Evolutionary conservation across 106 monocot species (phyloP).

Genomic region (Dioscorea alata): DNA sequence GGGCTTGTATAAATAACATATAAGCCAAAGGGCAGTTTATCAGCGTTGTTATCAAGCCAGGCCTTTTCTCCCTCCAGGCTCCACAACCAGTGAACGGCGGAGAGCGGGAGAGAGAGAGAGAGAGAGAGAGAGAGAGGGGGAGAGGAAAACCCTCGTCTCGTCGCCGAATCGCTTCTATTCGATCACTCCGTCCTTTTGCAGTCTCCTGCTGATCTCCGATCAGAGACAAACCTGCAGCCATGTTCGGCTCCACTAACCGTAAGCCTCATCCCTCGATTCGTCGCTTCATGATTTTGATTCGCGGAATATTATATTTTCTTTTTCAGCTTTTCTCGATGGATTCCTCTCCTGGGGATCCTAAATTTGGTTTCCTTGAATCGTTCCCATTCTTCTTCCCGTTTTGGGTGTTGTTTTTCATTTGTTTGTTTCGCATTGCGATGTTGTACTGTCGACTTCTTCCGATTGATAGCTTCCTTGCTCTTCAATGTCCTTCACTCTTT

Average conservation of each 20-base stretch:
- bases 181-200: neutral
- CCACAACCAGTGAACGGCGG: neutral
- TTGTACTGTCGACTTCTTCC: neutral
- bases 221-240: conserved; percentile 16
- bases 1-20: too few species aligned
- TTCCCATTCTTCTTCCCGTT: neutral
- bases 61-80: neutral
- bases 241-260: conserved; percentile 61
- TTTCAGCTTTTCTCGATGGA: neutral
- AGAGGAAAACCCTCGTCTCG: neutral
- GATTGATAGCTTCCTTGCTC: too few species aligned
- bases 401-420: neutral
- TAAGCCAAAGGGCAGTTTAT: too few species aligned
- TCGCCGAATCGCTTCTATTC: neutral
- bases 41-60: neutral
- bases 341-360: too few species aligned
- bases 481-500: too few species aligned
- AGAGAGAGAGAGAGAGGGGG: too few species aligned
- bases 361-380: too few species aligned
- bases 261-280: conserved; percentile 1
- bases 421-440: neutral
- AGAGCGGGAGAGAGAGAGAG: neutral
- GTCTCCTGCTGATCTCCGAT: neutral
- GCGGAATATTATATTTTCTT: neutral
- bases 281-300: neutral